These are phyloP conservation scores for Botrytis porri DNA, from an alignment of 2,329 filamentous ascomycete genomes.

Conservation along the genomic window DNA sequence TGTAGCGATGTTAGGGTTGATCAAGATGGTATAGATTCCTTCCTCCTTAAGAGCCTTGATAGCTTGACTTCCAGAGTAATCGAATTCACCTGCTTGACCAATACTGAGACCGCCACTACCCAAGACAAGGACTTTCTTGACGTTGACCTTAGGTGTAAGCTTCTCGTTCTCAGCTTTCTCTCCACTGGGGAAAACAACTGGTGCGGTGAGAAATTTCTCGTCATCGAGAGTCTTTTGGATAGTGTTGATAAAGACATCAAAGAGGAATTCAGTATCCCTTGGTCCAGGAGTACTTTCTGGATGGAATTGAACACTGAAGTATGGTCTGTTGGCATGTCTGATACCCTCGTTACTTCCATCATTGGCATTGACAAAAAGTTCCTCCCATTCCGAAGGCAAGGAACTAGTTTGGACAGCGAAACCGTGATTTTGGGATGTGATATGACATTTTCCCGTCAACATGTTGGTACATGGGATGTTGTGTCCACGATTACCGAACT, in stretches of 20 bases:
- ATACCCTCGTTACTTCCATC: constrained; percentile 98
- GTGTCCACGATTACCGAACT: constrained; percentile 97
- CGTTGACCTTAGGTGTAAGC: constrained; percentile 76
- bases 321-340: constrained; percentile 77
- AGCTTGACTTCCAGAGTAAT: constrained; percentile 93
- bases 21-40: constrained; percentile 83
- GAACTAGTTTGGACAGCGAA: constrained; percentile 83
- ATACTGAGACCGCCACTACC: constrained; percentile 93
- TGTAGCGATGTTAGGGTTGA: constrained; percentile 97
- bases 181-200: constrained; percentile 86
- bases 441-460: constrained; percentile 94
- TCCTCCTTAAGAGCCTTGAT: constrained; percentile 96
- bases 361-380: constrained; percentile 97
- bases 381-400: constrained; percentile 77
- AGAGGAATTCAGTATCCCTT: constrained; percentile 91
- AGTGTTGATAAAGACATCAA: constrained; percentile 91
- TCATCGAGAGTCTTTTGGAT: constrained; percentile 71
- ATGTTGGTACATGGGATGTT: constrained; percentile 98
- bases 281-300: constrained; percentile 95
- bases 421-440: constrained; percentile 98
- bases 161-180: constrained; percentile 74
- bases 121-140: constrained; percentile 97
- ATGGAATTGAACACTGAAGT: constrained; percentile 99
- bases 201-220: constrained; percentile 61
- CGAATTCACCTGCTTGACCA: constrained; percentile 96